These are phyloP conservation scores for Neurospora sp. DNA, from an alignment of 495 filamentous ascomycete species.

Conservation along the genomic window DNA sequence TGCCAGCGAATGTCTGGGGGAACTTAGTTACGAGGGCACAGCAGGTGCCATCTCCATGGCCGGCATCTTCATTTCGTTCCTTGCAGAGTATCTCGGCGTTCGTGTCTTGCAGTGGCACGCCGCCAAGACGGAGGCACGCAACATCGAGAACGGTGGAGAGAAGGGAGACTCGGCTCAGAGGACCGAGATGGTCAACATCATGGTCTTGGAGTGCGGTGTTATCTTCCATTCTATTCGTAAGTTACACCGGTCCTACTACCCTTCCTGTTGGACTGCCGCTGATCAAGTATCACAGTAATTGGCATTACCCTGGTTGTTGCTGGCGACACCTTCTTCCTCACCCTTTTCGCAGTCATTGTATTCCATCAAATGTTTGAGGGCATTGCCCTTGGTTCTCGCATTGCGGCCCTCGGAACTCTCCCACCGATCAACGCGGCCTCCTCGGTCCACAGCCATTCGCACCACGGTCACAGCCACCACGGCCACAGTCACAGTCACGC, in stretches of 20 bases:
- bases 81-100: conserved; percentile 48
- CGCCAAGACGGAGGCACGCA: conserved; percentile 11
- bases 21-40: conserved; percentile 49
- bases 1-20: conserved; percentile 50
- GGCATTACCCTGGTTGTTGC: conserved; percentile 50
- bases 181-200: conserved; percentile 42
- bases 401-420: conserved; percentile 43
- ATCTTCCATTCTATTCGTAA: conserved; percentile 60
- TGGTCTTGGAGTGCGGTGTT: conserved; percentile 60
- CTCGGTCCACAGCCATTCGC: neutral
- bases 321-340: conserved; percentile 44
- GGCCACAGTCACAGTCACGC: conserved; percentile 3
- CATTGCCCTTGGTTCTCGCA: conserved; percentile 63
- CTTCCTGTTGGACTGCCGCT: neutral
- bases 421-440: neutral
- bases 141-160: neutral
- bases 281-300: conserved; percentile 33
- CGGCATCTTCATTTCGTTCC: conserved; percentile 52
- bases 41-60: conserved; percentile 56
- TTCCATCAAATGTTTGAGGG: conserved; percentile 74
- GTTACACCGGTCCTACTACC: conserved; percentile 1
- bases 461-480: conserved; percentile 19
- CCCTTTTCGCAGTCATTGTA: conserved; percentile 47
- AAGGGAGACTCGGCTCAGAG: neutral
- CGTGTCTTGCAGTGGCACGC: conserved; percentile 35